Evolutionary conservation across 2,329 filamentous ascomycete genomes (phyloP), one percentile per base, ranked within the genome.

Genomic region (Scytalidium sp.): DNA sequence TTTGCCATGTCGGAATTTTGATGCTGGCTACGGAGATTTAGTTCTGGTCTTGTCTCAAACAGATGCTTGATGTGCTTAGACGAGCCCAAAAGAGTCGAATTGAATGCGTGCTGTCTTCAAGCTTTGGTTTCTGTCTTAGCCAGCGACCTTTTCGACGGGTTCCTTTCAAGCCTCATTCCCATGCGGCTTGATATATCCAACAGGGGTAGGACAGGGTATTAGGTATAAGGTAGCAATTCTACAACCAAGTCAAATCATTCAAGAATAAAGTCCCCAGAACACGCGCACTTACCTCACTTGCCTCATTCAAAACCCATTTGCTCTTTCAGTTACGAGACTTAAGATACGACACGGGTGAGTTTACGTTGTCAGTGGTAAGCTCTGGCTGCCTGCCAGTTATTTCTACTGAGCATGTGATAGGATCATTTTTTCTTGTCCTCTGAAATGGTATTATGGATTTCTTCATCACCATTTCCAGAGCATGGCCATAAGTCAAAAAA

Each of bases 291-390:
- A 3, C 63, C 63, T 2, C 43, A 43, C 50, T 65, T 65, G 10
- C n/a, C n/a, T 56, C 27, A 47, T 64, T 61, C 41, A 65, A 50
- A 52, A 64, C 60, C 52, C 63, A 65, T 42, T 62, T 64, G 49
- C 61, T 64, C 50, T 65, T 65, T 46, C 63, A 43, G 50, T 58
- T 60, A 23, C 63, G 50, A 48, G 62, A 65, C 49, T 65, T 63
- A 3, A 65, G 47, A 55, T 62, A 65, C 9, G 63, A 22, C 43
- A 15, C n/a, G 40, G 17, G 22, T 46, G 20, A 5, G 39, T 20
- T 36, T 22, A 29, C n/a, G 27, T 21, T 8, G 19, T 27, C 13
- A 42, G 41, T 19, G 43, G 41, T 22, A 19, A 46, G 45, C 47
- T 43, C 19, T 44, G n/a, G n/a, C n/a, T n/a, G n/a, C n/a, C n/a